Evolutionary conservation across 441 rosid species (phyloP), one percentile per base, ranked within the genome.

Genomic region (Mallotus japonicus): DNA sequence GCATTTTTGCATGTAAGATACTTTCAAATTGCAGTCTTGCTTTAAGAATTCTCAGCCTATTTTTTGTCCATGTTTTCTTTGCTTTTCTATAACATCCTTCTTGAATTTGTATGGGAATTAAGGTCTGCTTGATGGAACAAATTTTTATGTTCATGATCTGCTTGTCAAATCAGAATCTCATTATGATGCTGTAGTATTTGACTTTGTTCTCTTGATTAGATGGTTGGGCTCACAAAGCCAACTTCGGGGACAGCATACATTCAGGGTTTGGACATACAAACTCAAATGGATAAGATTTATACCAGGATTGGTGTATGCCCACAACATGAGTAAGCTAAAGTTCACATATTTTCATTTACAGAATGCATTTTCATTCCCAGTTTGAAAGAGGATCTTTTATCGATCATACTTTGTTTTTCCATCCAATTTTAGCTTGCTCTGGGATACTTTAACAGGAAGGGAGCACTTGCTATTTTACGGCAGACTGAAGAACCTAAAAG

Each of bases 241-340:
- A 83, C 91, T 72, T 83, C 91, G 55, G 97, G 99, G 67, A 79
- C 93, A 55, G 97, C 99, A 15, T 86, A 78, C 69, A 86, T 95
- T 81, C 82, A 88, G 77, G 97, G 92, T 75, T 73, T 88, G 28
- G 93, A 92, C 78, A 79, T 95, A 71, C 75, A 68, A 60, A 86
- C 86, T 66, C 77, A 87, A 73, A 95, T 95, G 95, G 90, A 89
- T 75, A 81, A 83, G 77, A 85, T 95, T 54, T 89, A 92, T 77
- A 88, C 88, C 15, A 84, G 90, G 82, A 95, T 95, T 90, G 99
- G 99, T 12, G 97, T 95, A 44, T 92, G 97, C 77, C 97, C 97
- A 3, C 97, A 95, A 74, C 89, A 92, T 16, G 91, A 92, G 99
- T 94, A 90, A 78, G 87, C 68, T 60, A 59, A 70, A 24, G 6